Base-by-base conservation (phyloP, 2,329 filamentous ascomycete species). In the Salinomyces thailandicus region DNA sequence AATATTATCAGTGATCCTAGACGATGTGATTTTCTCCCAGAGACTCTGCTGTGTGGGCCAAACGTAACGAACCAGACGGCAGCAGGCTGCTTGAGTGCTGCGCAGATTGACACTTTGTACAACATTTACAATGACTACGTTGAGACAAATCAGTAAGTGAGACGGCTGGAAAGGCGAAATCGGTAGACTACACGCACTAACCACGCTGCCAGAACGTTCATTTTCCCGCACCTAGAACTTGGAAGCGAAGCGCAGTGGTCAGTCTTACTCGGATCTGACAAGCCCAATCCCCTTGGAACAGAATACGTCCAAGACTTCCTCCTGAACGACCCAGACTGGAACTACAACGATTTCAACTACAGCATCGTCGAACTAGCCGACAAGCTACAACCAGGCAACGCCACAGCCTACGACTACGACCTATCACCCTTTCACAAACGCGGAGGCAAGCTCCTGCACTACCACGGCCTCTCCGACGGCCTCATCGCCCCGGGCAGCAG, bases 401-500 rank as follows among this genome's bases (percentile, higher is more conserved):
- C 68, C 5, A 66, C 64, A 3, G 70, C 69, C 1, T 60, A 58
- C 45, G 59, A 63, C 7, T 68, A 63, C 37, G 66, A 72, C 44
- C 50, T 75, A 3, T 60, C 61, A 0, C 51, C 58, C 0, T 73
- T 69, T 58, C 55, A 62, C 22, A 44, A 39, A 3, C 53, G 52
- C 19, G 63, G 63, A 16, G 63, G 63, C 5, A 67, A 66, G 41
- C 52, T 55, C 31, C 54, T 60, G 28, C 58, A 49, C 14, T 66
- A 62, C 41, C 63, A 72, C 27, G 62, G 68, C 9, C 62, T 71
- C 27, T 46, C 51, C 5, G 64, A 67, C 42, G 58, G 46, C 1
- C 48, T 61, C 5, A 77, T 76, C 36, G 63, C 69, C 11, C 66
- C 66, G 0, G 64, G 66, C 0, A 63, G 68, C 14, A 68, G 66